These are phyloP conservation scores for Globisporangium takayamanum DNA, from an alignment of 352 stramenopile species.

Conservation along the genomic window DNA sequence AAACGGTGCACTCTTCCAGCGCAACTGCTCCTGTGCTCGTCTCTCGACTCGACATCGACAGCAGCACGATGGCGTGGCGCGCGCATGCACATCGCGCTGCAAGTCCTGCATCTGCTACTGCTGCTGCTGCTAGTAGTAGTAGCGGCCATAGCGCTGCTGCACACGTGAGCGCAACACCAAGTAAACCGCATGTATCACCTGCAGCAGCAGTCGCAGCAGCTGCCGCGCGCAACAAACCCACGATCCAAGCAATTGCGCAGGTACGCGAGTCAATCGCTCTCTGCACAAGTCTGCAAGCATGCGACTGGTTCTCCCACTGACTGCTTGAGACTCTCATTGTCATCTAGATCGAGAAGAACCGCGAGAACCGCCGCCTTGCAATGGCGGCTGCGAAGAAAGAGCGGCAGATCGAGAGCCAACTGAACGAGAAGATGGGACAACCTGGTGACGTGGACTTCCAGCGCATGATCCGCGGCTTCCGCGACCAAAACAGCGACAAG, in stretches of 20 bases:
- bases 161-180: slow-evolving; percentile 1
- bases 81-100: no score
- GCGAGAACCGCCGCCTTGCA: slow-evolving; percentile 72
- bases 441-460: slow-evolving; percentile 90
- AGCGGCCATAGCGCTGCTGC: neutral
- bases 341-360: slow-evolving; percentile 75
- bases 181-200: slow-evolving; percentile 10
- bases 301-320: neutral
- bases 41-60: no score
- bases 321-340: neutral
- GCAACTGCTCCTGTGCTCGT: no score
- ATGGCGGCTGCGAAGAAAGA: slow-evolving; percentile 86
- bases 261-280: slow-evolving; percentile 2
- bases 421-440: slow-evolving; percentile 75
- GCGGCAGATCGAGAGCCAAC: slow-evolving; percentile 70
- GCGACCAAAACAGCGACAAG: slow-evolving; percentile 69
- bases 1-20: no score
- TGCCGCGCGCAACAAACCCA: slow-evolving; percentile 38
- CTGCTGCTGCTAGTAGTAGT: neutral
- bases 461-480: slow-evolving; percentile 86
- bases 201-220: slow-evolving; percentile 6
- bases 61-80: no score
- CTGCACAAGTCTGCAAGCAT: no score
- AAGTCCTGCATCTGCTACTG: no score
- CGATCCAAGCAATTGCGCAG: slow-evolving; percentile 62